A percentile compares a stretch with the other conserved stretches of the same genome.
Evolutionary conservation across 257 asterid genomes (phyloP).

Genomic region (Sherardia arvensis): DNA sequence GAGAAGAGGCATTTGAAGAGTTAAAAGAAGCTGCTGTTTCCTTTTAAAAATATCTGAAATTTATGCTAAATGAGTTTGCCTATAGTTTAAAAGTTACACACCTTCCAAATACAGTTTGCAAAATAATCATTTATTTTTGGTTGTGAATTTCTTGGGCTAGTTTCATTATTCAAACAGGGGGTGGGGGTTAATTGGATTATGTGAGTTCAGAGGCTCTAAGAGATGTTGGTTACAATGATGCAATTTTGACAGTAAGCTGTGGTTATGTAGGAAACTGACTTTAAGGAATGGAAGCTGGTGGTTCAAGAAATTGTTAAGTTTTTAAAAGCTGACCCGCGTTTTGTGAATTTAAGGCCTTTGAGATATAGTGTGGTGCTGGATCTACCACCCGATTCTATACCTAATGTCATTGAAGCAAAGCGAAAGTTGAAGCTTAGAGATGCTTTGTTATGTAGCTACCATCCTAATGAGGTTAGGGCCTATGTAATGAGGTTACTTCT

Average conservation of each 20-base stretch:
- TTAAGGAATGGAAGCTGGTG: constrained; percentile 96
- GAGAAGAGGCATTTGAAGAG: neutral
- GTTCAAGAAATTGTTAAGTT: constrained; percentile 91
- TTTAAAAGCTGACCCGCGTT: constrained; percentile 93
- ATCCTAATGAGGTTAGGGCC: constrained; percentile 70
- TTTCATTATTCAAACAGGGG: neutral
- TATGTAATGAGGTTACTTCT: neutral
- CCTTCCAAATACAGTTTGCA: neutral
- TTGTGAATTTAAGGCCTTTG: constrained; percentile 88
- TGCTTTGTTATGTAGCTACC: constrained; percentile 88
- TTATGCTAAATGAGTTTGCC: neutral
- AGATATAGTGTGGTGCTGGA: constrained; percentile 88
- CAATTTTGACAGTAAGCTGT: neutral
- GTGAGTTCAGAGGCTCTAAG: neutral
- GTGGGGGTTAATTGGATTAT: neutral
- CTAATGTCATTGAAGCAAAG: constrained; percentile 44
- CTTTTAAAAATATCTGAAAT: neutral
- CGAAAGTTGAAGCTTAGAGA: constrained; percentile 72
- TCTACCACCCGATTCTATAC: constrained; percentile 66
- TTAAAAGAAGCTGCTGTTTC: neutral
- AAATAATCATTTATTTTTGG: neutral
- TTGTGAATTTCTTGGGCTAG: neutral
- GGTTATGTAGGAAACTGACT: constrained; percentile 82
- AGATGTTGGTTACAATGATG: constrained; percentile 1
- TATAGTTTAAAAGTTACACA: neutral